Base-by-base conservation (phyloP, 2,329 filamentous ascomycete genomes). In the Aureobasidium musti region DNA sequence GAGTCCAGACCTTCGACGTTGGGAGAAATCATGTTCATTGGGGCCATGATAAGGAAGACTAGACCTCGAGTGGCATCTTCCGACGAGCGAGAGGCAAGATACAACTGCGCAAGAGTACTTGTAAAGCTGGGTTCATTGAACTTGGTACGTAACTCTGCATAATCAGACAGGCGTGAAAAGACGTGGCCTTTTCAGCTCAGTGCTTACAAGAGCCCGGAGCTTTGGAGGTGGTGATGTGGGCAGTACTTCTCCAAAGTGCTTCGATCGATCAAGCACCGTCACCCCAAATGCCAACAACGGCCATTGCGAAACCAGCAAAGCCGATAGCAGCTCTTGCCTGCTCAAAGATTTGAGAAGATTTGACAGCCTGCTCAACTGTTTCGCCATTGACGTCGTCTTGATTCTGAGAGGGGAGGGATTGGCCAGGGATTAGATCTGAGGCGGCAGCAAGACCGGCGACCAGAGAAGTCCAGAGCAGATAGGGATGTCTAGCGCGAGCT, bases 391-490 rank as follows among this genome's bases (percentile, higher is more conserved):
- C 78, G 47, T 80, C 79, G 33, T 63, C 59, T 28, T 77, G 78
- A 57, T 77, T 74, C 7, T 71, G 71, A 3, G 69, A 33, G 78
- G 76, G 23, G 78, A 77, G 68, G 76, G 74, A 35, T 71, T 71
- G 30, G 67, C 70, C 28, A 19, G 26, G 35, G 35, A 67, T 30
- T 21, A 68, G 47, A 57, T 65, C 43, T 50, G 67, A 53, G 23
- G 57, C 64, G 19, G 54, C 67, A 14, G 60, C 49, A 17, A 67
- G 54, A 5, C 47, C 52, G 17, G 67, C 67, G 23, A 60, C 63
- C 30, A 92, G 79, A 2, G 88, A 87, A 17, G 91, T 92, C 87
- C 95, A 97, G 67, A 97, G 79, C 30, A 97, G 87, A 76, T 97
- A 98, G 0, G 94, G 94, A 76, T 98, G 94, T 75, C 90, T 88